Base-by-base conservation (phyloP, 2,329 filamentous ascomycete genomes). In the Rhynchosporium agropyri region DNA sequence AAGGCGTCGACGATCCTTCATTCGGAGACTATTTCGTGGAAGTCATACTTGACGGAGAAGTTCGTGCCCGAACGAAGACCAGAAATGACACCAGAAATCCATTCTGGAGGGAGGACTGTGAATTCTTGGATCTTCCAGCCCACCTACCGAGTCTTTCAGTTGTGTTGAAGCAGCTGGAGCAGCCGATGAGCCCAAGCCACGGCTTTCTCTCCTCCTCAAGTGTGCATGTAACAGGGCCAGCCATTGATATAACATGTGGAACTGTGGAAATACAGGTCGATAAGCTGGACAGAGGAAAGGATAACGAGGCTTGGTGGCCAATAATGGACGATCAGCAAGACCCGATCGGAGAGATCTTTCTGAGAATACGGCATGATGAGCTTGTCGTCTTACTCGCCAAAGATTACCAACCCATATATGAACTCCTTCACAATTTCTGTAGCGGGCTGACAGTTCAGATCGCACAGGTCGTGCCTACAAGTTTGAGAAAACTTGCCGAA, bases 251-350 rank as follows among this genome's bases (percentile, higher is more conserved):
- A 13, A 72, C 84, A 2, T 86, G 83, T 67, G 91, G 91, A 1
- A 85, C 87, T 57, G 89, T 97, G n/a, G 91, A 97, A 69, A 70
- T 76, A 49, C 84, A 88, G 26, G 79, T 97, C 7, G 89, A 93
- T 63, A 89, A 92, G 66, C 76, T 97, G 15, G 90, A 94, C 43
- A 82, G 85, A 0, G 89, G 88, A 15, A 89, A 89, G 71, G 90
- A 94, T 62, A 83, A 88, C 40, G 94, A 98, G 75, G 89, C 92
- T 71, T 97, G 93, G 94, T 89, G 92, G 79, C 89, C 88, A 15
- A 85, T 97, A 28, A 77, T 88, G 55, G 91, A 97, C 71, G 88
- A 89, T 68, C 87, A 85, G 67, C 87, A 91, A 65, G 89, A 92
- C 69, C 80, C 83, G 0, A 84, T 96, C 55, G 94, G 93, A 33